These are phyloP conservation scores for Artemisia annua DNA, from an alignment of 129 eudicot genomes.

Conservation along the genomic window DNA sequence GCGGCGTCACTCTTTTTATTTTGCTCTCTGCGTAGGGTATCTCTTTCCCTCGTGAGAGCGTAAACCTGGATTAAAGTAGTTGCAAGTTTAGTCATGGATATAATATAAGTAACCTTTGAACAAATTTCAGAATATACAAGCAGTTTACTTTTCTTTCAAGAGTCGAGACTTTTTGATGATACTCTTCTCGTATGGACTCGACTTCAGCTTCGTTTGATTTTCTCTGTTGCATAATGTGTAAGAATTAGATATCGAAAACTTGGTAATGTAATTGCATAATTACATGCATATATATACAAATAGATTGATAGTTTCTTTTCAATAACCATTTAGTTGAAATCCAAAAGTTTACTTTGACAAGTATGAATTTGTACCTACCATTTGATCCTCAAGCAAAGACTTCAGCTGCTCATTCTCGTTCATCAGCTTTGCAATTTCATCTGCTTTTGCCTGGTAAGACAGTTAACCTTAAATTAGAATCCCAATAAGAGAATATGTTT, in stretches of 20 bases:
- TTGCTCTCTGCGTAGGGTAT: conserved; percentile 96
- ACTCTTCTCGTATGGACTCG: conserved; percentile 87
- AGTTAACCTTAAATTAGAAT: not conserved
- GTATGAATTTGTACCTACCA: conserved; percentile 43
- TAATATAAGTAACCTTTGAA: not conserved
- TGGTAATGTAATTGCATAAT: conserved; percentile 11
- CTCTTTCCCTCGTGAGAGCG: conserved; percentile 97
- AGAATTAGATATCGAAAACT: not conserved
- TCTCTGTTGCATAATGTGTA: conserved; percentile 48
- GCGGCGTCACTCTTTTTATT: conserved; percentile 91
- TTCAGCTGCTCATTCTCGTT: conserved; percentile 93
- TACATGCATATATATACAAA: conserved; percentile 1
- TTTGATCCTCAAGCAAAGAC: conserved; percentile 68
- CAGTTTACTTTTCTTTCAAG: conserved; percentile 84
- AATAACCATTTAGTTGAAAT: not conserved
- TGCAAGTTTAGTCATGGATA: not conserved
- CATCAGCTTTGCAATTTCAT: conserved; percentile 89
- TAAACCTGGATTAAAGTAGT: conserved; percentile 51
- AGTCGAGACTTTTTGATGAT: conserved; percentile 83
- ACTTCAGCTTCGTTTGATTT: conserved; percentile 91
- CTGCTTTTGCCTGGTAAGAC: conserved; percentile 82
- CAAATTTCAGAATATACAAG: not conserved
- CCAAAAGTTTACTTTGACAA: not conserved
- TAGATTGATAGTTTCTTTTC: not conserved
- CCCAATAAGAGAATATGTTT: conserved; percentile 4